Conservation (phyloP, 345 rosid species). For the Moricandia moricandioides region DNA sequence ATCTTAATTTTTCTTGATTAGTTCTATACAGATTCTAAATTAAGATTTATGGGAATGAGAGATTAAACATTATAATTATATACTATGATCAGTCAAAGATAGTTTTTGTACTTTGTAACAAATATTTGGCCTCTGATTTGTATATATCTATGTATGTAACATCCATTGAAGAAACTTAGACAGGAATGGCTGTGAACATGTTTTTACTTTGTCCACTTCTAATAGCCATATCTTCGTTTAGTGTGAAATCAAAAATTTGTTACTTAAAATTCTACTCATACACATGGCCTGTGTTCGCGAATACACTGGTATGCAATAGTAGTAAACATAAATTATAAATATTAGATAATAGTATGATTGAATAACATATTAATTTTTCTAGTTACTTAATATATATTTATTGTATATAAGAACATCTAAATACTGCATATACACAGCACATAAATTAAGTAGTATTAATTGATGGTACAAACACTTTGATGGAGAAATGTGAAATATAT, state of each 20-base stretch:
- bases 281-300: conserved; percentile 28
- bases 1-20: conserved; percentile 26
- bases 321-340: neutral
- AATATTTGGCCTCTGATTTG: conserved; percentile 32
- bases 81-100: conserved; percentile 32
- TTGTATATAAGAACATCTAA: too few species aligned
- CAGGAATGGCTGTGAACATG: conserved; percentile 45
- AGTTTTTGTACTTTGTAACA: conserved; percentile 32
- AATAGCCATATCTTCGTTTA: conserved; percentile 5
- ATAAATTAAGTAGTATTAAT: too few species aligned
- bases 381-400: too few species aligned
- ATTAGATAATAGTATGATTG: too few species aligned
- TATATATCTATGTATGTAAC: neutral
- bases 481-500: too few species aligned
- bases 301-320: neutral
- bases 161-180: conserved; percentile 37
- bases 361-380: too few species aligned
- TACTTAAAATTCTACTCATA: neutral
- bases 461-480: too few species aligned
- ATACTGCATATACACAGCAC: too few species aligned
- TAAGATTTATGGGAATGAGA: conserved; percentile 5
- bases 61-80: conserved; percentile 1
- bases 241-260: conserved; percentile 14
- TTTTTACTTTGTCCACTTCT: conserved; percentile 45
- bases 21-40: conserved; percentile 39